Base-by-base conservation (phyloP, 441 rosid genomes). In the Manihot esculenta region DNA sequence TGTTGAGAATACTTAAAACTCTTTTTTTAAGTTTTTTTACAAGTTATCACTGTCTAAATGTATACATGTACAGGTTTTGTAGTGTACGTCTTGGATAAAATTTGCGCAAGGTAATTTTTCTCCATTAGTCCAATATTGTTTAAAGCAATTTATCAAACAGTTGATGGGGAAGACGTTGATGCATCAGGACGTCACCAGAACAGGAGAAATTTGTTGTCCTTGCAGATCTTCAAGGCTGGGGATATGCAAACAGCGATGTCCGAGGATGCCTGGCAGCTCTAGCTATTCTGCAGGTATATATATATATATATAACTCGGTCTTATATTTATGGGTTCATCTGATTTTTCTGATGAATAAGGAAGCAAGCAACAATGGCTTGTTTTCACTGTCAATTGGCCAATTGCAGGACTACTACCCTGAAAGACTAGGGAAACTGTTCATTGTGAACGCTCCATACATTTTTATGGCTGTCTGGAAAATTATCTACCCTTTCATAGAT, bases 371-470 rank as follows among this genome's bases (percentile, higher is more conserved):
- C 18, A 17, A 15, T 27, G 54, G 10, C 8, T 10, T 64, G 42
- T 48, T 0, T 53, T 23, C 30, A 20, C 14, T 63, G 68, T 42
- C 14, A 24, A 66, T 74, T 53, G 74, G 38, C 38, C 38, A 33
- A 33, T 33, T 33, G 38, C 84, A 89, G 94, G 94, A 89, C 18
- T 83, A 82, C 74, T 89, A 84, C 73, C 92, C 94, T 0, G 92
- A 89, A 76, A 81, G 94, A 56, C 85, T 89, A 9, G 90, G 80
- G 21, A 87, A 83, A 76, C 0, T 82, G 73, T 69, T 80, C 47
- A 27, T 87, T 0, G 77, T 89, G 64, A 83, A 87, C 27, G 87
- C 69, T 6, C 94, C 94, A 0, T 83, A 83, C 77, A 15, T 89
- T 21, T 85, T 89, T 60, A 84, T 74, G 86, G 59, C 81, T 17